A percentile compares a stretch with the other conserved stretches of the same genome.
Conservation (phyloP, 305 asterid genomes). For the Fraxinus greggii region DNA sequence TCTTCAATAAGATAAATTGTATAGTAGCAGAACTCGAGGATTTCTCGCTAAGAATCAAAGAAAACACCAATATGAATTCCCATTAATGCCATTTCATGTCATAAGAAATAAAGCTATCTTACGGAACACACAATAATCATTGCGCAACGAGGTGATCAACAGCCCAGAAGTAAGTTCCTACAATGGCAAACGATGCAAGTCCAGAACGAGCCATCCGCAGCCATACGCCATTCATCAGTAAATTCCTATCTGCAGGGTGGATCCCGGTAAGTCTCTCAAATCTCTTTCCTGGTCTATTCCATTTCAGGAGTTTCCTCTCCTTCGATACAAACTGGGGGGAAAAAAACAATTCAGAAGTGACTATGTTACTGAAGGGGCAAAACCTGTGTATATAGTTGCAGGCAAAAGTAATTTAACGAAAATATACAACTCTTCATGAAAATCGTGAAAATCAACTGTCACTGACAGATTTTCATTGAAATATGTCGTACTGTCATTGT, state of each 20-base stretch:
- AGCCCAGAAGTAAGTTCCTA: slow-evolving; percentile 73
- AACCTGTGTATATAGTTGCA: slow-evolving; percentile 1
- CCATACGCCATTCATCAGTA: slow-evolving; percentile 66
- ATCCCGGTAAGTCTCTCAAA: slow-evolving; percentile 85
- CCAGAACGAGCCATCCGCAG: slow-evolving; percentile 90
- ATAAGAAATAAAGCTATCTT: neutral
- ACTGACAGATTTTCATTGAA: neutral
- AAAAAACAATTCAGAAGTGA: slow-evolving; percentile 17
- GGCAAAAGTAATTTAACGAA: neutral
- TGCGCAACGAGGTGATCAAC: slow-evolving; percentile 39
- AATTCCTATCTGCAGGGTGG: slow-evolving; percentile 78
- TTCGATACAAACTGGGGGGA: slow-evolving; percentile 64
- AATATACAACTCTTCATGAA: neutral
- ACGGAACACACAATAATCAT: neutral
- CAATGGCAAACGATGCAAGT: slow-evolving; percentile 62
- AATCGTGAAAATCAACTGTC: neutral
- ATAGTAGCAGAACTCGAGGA: neutral
- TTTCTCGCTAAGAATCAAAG: neutral
- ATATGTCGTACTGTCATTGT: neutral
- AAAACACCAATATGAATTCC: neutral
- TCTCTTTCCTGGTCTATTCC: slow-evolving; percentile 74
- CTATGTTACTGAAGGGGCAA: neutral
- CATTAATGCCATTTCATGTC: neutral
- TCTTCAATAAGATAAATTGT: neutral
- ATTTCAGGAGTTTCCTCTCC: slow-evolving; percentile 86